Evolutionary conservation across 169 alveolate genomes (phyloP).

Genomic region (Plasmodium sp.): DNA sequence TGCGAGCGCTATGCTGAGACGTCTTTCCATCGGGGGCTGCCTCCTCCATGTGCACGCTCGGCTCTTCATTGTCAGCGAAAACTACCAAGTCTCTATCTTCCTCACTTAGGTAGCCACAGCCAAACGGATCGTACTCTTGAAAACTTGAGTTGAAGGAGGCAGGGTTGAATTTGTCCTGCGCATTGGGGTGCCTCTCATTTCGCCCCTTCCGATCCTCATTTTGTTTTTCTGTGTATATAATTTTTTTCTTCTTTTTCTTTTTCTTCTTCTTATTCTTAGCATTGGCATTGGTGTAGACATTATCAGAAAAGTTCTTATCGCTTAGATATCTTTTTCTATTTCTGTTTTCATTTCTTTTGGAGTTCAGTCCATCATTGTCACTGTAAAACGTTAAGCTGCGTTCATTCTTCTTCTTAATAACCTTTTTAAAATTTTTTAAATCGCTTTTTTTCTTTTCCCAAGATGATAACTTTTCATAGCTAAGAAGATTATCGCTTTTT

Average conservation of each 20-base stretch:
- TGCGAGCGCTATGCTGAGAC: not conserved
- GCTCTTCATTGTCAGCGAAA: slow-evolving; percentile 69
- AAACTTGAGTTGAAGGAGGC: slow-evolving; percentile 6
- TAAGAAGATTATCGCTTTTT: slow-evolving; percentile 6
- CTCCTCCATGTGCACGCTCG: not conserved
- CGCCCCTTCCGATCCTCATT: not conserved
- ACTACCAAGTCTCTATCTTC: slow-evolving; percentile 70
- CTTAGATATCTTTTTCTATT: slow-evolving; percentile 2
- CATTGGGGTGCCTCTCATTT: not conserved
- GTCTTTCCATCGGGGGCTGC: not conserved
- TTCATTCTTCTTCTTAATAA: slow-evolving; percentile 60
- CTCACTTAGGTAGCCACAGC: slow-evolving; percentile 66
- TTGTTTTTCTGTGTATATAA: slow-evolving; percentile 24
- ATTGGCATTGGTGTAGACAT: slow-evolving; percentile 1
- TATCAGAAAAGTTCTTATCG: slow-evolving; percentile 53
- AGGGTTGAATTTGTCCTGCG: slow-evolving; percentile 6
- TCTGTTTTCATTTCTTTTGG: slow-evolving; percentile 5
- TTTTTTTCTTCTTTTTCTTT: slow-evolving; percentile 30
- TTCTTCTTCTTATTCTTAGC: slow-evolving; percentile 33
- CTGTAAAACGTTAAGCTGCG: slow-evolving; percentile 42
- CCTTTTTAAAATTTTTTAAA: slow-evolving; percentile 58
- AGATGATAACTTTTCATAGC: slow-evolving; percentile 61
- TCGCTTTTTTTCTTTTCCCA: slow-evolving; percentile 62
- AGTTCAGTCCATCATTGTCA: slow-evolving; percentile 35
- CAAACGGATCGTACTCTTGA: slow-evolving; percentile 74